Evolutionary conservation across 2,329 filamentous ascomycete species (phyloP).

Genomic region (Delphinella strobiligena): DNA sequence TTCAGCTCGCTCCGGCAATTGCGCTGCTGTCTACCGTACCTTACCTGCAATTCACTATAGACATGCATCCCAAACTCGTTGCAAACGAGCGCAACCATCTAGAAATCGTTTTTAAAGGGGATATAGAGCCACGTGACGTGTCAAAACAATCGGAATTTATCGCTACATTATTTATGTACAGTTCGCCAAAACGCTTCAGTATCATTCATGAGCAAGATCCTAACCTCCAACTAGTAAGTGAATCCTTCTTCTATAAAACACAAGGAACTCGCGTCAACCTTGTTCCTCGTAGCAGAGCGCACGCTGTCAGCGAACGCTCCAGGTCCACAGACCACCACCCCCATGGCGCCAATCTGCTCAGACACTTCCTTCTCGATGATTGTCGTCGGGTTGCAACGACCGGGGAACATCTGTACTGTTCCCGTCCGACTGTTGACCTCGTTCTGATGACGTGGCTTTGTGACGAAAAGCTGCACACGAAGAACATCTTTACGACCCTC

Average conservation of each 20-base stretch:
- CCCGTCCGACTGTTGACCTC: constrained; percentile 46
- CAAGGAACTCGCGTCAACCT: constrained; percentile 40
- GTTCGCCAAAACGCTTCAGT: too few species aligned
- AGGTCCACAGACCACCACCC: constrained; percentile 51
- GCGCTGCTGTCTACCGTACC: too few species aligned
- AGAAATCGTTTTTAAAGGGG: too few species aligned
- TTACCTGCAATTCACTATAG: too few species aligned
- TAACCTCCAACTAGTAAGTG: constrained; percentile 37
- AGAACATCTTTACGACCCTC: constrained; percentile 47
- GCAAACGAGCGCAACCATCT: too few species aligned
- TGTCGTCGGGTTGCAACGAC: constrained; percentile 42
- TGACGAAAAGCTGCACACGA: constrained; percentile 50
- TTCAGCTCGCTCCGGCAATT: too few species aligned
- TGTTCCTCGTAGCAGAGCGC: constrained; percentile 39
- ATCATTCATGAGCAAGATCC: too few species aligned
- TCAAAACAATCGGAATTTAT: too few species aligned
- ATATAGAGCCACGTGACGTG: too few species aligned
- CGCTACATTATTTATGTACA: too few species aligned
- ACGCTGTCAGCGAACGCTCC: constrained; percentile 53
- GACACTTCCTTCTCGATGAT: constrained; percentile 46
- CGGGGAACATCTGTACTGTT: constrained; percentile 50
- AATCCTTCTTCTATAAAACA: constrained; percentile 57
- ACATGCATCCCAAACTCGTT: too few species aligned
- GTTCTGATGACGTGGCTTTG: constrained; percentile 42
- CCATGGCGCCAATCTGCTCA: constrained; percentile 44